Evolutionary conservation across 208 protist species (phyloP), one percentile per base, ranked within the genome.

Genomic region (Tritrichomonas musculus): DNA sequence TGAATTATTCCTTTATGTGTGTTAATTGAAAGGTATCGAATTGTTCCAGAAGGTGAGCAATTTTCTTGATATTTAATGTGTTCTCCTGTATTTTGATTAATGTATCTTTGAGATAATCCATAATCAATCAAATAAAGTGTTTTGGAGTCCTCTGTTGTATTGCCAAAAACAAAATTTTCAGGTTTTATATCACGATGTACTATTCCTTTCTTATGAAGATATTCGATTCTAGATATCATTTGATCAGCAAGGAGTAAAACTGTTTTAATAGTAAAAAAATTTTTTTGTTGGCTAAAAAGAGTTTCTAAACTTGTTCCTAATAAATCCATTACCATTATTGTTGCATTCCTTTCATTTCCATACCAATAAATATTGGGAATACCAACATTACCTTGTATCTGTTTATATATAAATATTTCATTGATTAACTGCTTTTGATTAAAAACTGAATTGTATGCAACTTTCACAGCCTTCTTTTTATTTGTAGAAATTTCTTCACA

Each of bases 1-100:
- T 98, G 98, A 95, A 98, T 98, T 75, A 99, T 98, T 73, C 99
- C 99, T 39, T 99, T 94, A 96, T 99, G 99, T 25, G 98, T 99
- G 96, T 99, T 99, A 93, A 99, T 98, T 72, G 96, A 97, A 69
- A 98, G 99, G 96, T 99, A 99, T 65, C 99, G 96, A 20, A 98
- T 98, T 44, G 99, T 99, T 75, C 99, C 99, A 25, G 93, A 11
- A 4, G 94, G 11, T 22, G 44, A 66, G 14, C 94, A 94, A 33
- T 93, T 33, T 33, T 95, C 93, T 4, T 27, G n/a, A 96, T 99
- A 99, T 11, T 98, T 97, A 80, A 99, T 99, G 96, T 99, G 99
- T 94, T 98, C 94, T 94, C 98, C 96, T 36, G 98, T 99, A 93
- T 97, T 97, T 41, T 97, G 96, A 95, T 99, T 98, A 66, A 98